Percentiles rank a stretch among this genome's conserved stretches.
Conservation (phyloP, 352 stramenopile genomes). For the Phytopythium litorale region DNA sequence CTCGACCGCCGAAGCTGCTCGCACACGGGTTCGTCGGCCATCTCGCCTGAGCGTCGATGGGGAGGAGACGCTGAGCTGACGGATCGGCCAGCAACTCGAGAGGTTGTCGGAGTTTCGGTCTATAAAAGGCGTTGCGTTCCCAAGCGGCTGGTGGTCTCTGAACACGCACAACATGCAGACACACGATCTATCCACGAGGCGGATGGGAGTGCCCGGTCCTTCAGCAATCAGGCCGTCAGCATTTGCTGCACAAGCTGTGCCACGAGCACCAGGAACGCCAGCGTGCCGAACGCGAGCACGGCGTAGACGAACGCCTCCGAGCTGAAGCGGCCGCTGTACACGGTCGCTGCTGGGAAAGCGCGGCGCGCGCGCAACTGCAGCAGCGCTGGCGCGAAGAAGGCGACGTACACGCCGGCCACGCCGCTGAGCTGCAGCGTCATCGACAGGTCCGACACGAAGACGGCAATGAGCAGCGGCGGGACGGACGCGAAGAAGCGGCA, state of each 20-base stretch:
- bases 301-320: slow-evolving; percentile 44
- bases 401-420: slow-evolving; percentile 74
- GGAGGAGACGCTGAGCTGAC: not conserved
- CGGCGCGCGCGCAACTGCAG: slow-evolving; percentile 53
- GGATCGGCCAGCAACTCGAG: no score
- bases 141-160: not conserved
- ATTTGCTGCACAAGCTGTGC: slow-evolving; percentile 59
- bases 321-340: slow-evolving; percentile 73
- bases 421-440: slow-evolving; percentile 86
- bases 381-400: slow-evolving; percentile 74
- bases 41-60: not conserved
- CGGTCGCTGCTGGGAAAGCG: slow-evolving; percentile 40
- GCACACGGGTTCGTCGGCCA: slow-evolving; percentile 23
- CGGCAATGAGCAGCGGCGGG: slow-evolving; percentile 71
- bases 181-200: slow-evolving; percentile 2
- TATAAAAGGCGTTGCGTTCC: not conserved
- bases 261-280: slow-evolving; percentile 57
- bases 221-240: not conserved
- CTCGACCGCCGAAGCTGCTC: slow-evolving; percentile 54
- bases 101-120: not conserved
- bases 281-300: slow-evolving; percentile 59
- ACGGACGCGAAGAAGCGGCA: slow-evolving; percentile 77
- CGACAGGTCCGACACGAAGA: slow-evolving; percentile 82
- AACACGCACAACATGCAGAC: not conserved
- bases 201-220: not conserved